Base-by-base conservation (phyloP, 1,139 yeast genomes). In the Nakaseomyces nivariensis region DNA sequence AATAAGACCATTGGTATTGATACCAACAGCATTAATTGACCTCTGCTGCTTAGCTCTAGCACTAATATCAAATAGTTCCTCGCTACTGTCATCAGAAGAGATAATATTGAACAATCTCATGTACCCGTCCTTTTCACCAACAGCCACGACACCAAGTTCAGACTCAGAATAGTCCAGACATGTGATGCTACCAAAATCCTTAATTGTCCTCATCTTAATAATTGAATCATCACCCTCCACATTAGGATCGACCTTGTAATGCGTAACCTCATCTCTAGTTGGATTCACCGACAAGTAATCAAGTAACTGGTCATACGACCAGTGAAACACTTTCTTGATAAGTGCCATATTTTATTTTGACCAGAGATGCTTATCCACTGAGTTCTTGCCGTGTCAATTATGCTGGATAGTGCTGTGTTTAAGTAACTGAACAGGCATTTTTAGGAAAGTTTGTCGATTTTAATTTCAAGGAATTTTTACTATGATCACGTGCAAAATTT, bases 21-120 rank as follows among this genome's bases (percentile, higher is more conserved):
- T 85, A 1, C 90, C 76, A 2, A 89, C 64, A 1, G 90, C 68
- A 60, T 86, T 88, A 58, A 95, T 85, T 1, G 92, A 82, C 49
- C 96, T 72, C 40, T 78, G 73, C 53, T 83, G 90, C 52, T 81
- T 78, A 0, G 90, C 85, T 45, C 78, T 70, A 32, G 86, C 72
- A 27, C 55, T 54, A 37, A 58, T 50, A 41, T 57, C 59, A 43
- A 54, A 49, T 5, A 25, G 9, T 5, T 54, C 46, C 6, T 52
- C 61, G 33, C 25, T 25, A 13, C 29, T 29, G 13, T 34, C 40
- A 29, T 43, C 42, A 27, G 46, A 31, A 33, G 41, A 34, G 33
- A 42, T 41, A 37, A 86, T 74, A 61, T 87, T 85, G 54, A 85
- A 81, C 0, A 87, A 64, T 44, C 79, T 73, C 3, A 86, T 77